Percentiles rank a stretch among this genome's conserved stretches.
phyloP scores from a whole-genome alignment of 768 basidiomycete genomes.

The Rickenella mellea region DNA sequence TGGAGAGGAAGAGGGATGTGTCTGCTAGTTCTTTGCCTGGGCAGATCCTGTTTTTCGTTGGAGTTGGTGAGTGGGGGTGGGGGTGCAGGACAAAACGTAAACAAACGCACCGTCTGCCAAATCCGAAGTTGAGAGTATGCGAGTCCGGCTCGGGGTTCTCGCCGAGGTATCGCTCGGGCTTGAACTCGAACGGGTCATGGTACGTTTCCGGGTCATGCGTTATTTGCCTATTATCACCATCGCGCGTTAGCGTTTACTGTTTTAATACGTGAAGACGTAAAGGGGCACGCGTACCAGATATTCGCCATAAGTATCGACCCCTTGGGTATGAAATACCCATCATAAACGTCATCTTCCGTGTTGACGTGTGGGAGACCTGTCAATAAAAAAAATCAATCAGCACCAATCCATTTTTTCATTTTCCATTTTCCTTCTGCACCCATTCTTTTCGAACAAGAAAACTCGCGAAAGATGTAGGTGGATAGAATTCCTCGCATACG shows the following conservation, averaged over 20 bases:
- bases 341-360: conserved; percentile 22
- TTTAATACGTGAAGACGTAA: neutral
- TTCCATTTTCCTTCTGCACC: no score
- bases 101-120: no score
- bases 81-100: no score
- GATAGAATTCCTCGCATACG: no score
- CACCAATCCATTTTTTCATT: no score
- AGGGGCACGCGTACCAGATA: conserved; percentile 17
- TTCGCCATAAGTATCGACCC: conserved; percentile 23
- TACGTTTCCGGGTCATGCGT: conserved; percentile 24
- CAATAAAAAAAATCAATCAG: no score
- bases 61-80: no score
- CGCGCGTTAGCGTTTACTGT: neutral
- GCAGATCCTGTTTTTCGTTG: no score
- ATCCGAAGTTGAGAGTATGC: conserved; percentile 17
- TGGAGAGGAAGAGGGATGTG: no score
- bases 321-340: conserved; percentile 24
- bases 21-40: no score
- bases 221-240: conserved; percentile 14
- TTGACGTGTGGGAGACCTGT: conserved; percentile 21
- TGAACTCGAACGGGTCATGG: conserved; percentile 22
- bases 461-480: neutral
- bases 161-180: conserved; percentile 21
- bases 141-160: conserved; percentile 16
- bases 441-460: no score